phyloP scores from a whole-genome alignment of 139 green algal species.

The Parachlorella kessleri region DNA sequence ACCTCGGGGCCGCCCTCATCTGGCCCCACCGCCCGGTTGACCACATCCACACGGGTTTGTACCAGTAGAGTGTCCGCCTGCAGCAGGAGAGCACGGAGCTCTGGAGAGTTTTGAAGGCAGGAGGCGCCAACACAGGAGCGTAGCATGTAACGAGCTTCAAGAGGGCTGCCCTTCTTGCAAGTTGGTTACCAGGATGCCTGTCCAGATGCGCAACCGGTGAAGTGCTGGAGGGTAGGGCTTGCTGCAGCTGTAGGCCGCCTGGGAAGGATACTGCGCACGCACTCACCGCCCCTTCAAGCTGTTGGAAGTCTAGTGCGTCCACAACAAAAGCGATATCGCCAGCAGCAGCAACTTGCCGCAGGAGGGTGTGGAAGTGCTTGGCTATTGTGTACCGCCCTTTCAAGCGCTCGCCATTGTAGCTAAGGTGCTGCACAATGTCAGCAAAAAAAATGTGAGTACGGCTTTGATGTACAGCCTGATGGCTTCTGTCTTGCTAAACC shows the following conservation, averaged over 20 bases:
- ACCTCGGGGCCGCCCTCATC: neutral
- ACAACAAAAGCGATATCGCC: conserved; percentile 24
- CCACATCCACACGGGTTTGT: conserved; percentile 18
- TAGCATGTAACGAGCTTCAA: neutral
- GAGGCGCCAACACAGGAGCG: neutral
- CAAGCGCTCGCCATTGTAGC: conserved; percentile 14
- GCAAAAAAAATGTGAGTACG: neutral
- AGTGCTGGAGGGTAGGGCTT: no score
- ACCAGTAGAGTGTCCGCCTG: conserved; percentile 23
- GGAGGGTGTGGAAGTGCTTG: conserved; percentile 35
- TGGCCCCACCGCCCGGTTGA: neutral
- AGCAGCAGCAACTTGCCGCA: conserved; percentile 17
- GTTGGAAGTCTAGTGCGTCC: conserved; percentile 21
- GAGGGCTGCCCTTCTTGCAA: neutral
- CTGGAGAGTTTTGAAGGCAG: neutral
- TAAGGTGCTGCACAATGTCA: conserved; percentile 4
- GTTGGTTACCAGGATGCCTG: neutral
- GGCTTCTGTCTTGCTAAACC: no score
- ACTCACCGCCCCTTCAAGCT: conserved; percentile 18
- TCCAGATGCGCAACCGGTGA: neutral
- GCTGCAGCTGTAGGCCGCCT: neutral
- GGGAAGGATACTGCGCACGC: neutral
- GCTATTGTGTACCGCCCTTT: conserved; percentile 44
- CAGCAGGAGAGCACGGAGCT: neutral
- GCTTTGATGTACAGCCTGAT: no score